A percentile compares a stretch with the other conserved stretches of the same genome.
These are phyloP conservation scores for Neoarthrinium moseri DNA, from an alignment of 2,329 filamentous ascomycete species.

Conservation along the genomic window DNA sequence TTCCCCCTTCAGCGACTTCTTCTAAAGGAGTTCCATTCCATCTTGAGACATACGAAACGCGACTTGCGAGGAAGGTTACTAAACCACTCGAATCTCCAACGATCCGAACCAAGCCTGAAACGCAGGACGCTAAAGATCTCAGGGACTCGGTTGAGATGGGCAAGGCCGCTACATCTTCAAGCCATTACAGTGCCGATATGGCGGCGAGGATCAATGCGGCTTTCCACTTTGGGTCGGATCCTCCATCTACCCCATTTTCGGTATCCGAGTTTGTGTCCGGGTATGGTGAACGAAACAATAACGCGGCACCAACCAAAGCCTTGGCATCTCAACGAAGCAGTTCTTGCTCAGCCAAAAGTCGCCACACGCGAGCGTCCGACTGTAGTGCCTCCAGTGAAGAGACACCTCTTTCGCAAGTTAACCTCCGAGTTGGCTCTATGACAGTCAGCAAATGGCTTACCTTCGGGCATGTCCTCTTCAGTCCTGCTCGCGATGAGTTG, in stretches of 20 bases:
- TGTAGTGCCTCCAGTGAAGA: constrained; percentile 51
- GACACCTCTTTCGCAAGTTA: constrained; percentile 68
- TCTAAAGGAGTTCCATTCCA: constrained; percentile 57
- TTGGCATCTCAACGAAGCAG: constrained; percentile 24
- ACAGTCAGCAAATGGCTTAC: constrained; percentile 87
- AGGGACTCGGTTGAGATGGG: constrained; percentile 31
- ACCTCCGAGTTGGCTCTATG: constrained; percentile 76
- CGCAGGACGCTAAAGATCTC: constrained; percentile 22
- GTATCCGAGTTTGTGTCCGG: constrained; percentile 40
- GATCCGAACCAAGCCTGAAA: constrained; percentile 24
- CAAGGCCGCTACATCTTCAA: constrained; percentile 41
- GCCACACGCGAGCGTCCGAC: constrained; percentile 37
- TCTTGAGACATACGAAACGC: constrained; percentile 47
- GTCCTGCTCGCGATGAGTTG: constrained; percentile 72
- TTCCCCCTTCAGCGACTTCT: constrained; percentile 51
- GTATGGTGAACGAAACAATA: constrained; percentile 36
- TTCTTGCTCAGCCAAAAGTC: constrained; percentile 28
- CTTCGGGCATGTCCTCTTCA: constrained; percentile 81
- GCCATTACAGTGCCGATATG: constrained; percentile 55
- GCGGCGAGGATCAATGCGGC: constrained; percentile 50
- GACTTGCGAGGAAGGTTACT: constrained; percentile 31
- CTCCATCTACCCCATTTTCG: constrained; percentile 42
- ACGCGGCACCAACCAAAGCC: constrained; percentile 14
- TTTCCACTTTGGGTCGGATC: constrained; percentile 38
- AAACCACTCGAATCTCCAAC: constrained; percentile 48